These are phyloP conservation scores for Calonectria honghensis DNA, from an alignment of 2,329 filamentous ascomycete species.

Conservation along the genomic window DNA sequence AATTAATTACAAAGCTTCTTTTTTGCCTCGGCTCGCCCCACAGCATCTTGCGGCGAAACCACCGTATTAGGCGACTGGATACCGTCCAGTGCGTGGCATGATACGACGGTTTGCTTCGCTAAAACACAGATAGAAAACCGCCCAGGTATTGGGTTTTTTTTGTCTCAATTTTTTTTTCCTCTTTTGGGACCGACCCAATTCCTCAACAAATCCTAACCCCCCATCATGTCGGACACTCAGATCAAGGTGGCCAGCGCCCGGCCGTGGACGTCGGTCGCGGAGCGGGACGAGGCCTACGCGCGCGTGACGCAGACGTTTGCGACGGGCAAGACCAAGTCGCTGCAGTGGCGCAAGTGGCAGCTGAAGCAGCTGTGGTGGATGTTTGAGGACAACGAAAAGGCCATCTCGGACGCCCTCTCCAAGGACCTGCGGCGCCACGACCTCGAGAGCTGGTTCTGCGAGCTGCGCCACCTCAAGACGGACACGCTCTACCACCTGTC, in stretches of 20 bases:
- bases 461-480: slow-evolving; percentile 50
- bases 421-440: neutral
- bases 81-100: slow-evolving; percentile 10
- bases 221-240: neutral
- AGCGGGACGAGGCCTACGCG: slow-evolving; percentile 10
- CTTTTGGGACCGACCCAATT: too few relatives aligned
- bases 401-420: neutral
- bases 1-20: slow-evolving; percentile 9
- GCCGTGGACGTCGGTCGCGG: neutral
- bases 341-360: slow-evolving; percentile 14
- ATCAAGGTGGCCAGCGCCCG: neutral
- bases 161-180: too few relatives aligned
- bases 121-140: neutral
- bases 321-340: slow-evolving; percentile 26
- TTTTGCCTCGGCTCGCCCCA: slow-evolving; percentile 20
- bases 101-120: neutral
- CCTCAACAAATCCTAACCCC: too few relatives aligned
- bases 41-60: slow-evolving; percentile 1
- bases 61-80: neutral
- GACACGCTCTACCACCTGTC: slow-evolving; percentile 62
- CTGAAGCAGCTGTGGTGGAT: slow-evolving; percentile 22
- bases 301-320: neutral
- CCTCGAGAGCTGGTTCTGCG: slow-evolving; percentile 2
- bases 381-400: slow-evolving; percentile 8
- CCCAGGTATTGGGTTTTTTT: neutral